phyloP scores from a whole-genome alignment of 169 alveolate species.

The Plasmodium malariae region DNA sequence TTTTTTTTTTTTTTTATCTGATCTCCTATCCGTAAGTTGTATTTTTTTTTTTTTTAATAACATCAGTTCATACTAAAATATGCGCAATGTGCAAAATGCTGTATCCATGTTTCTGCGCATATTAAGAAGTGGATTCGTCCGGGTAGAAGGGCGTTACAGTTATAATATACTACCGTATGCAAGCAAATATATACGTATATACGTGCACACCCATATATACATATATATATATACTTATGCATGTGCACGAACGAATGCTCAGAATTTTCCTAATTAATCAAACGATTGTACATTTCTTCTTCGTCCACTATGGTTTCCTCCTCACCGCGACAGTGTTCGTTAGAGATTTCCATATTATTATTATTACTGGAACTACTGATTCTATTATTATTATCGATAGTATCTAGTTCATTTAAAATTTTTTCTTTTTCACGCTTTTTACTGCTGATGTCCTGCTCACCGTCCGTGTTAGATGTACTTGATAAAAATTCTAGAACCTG shows the following conservation, averaged over 20 bases:
- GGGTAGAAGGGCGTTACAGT: no score
- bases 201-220: background rate
- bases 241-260: no score
- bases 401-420: background rate
- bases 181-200: background rate
- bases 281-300: no score
- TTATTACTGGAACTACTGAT: background rate
- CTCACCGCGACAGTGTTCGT: background rate
- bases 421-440: background rate
- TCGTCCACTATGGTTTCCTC: no score
- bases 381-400: background rate
- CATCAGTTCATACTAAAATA: no score
- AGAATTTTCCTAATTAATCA: no score
- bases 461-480: background rate
- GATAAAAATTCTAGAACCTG: constrained; percentile 56
- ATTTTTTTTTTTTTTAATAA: background rate
- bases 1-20: background rate
- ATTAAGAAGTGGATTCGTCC: no score
- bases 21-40: background rate
- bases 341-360: background rate
- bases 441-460: background rate
- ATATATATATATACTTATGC: background rate
- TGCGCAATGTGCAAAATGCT: no score
- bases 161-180: no score
- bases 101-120: no score